A percentile compares a stretch with the other conserved stretches of the same genome.
phyloP scores from a whole-genome alignment of 306 rosid genomes.

The Inga oerstediana region DNA sequence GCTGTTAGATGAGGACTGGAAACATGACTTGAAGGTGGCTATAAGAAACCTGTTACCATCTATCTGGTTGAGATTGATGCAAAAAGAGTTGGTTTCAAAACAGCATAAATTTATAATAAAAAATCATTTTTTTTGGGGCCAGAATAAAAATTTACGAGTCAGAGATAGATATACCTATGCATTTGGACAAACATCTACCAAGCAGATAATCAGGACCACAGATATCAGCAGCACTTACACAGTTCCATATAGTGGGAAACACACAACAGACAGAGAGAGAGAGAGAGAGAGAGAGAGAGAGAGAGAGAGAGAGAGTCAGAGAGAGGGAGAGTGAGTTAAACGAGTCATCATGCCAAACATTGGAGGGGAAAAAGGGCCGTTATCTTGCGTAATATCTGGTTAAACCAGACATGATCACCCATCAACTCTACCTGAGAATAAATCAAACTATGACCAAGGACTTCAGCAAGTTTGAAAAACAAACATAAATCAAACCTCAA shows the following conservation, averaged over 20 bases:
- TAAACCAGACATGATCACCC: not conserved
- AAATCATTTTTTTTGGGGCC: not conserved
- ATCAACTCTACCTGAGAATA: not conserved
- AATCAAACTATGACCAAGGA: not conserved
- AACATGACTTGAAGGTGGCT: not conserved
- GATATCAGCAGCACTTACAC: not conserved
- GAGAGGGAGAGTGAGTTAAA: not conserved
- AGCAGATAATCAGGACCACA: not conserved
- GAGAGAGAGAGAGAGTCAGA: no score
- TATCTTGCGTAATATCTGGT: not conserved
- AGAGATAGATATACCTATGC: not conserved
- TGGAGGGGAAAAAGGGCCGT: not conserved
- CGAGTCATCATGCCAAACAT: not conserved
- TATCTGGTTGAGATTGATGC: not conserved
- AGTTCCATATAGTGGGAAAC: not conserved
- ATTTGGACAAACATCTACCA: not conserved
- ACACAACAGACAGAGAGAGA: no score
- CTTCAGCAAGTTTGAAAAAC: not conserved
- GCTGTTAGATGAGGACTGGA: not conserved
- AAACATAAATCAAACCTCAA: not conserved
- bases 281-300: no score
- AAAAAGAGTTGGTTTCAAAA: not conserved
- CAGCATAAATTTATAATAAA: not conserved
- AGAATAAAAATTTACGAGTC: no score
- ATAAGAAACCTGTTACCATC: not conserved